phyloP scores from a whole-genome alignment of 2,329 filamentous ascomycete species.

The Colletotrichum tropicale region DNA sequence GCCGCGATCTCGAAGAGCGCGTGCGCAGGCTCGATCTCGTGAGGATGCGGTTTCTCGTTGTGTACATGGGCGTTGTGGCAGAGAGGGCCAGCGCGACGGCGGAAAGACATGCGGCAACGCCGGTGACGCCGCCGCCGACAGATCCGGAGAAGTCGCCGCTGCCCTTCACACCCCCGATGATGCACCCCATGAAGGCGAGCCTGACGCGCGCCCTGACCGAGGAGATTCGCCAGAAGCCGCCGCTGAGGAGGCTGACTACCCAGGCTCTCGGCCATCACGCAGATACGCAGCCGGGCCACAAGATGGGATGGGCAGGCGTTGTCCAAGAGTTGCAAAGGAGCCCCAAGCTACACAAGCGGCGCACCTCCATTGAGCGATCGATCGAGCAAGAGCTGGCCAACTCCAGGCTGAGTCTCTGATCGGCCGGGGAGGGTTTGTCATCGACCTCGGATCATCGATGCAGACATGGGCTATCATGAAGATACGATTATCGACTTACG shows the following conservation, averaged over 20 bases:
- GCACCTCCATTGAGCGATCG: slow-evolving; percentile 65
- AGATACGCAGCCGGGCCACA: slow-evolving; percentile 49
- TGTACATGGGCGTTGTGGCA: slow-evolving; percentile 66
- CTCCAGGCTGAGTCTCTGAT: slow-evolving; percentile 37
- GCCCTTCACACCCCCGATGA: slow-evolving; percentile 31
- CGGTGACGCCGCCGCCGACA: slow-evolving; percentile 22
- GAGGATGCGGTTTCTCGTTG: slow-evolving; percentile 68
- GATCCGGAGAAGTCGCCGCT: slow-evolving; percentile 32
- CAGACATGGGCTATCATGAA: neutral
- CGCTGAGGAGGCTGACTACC: slow-evolving; percentile 57
- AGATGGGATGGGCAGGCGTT: slow-evolving; percentile 66
- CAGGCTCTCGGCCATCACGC: slow-evolving; percentile 59
- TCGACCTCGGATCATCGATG: neutral
- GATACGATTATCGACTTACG: neutral
- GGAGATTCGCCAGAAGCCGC: slow-evolving; percentile 48
- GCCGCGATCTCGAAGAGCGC: slow-evolving; percentile 59
- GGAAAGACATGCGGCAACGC: neutral
- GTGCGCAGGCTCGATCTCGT: slow-evolving; percentile 64
- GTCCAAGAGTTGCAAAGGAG: slow-evolving; percentile 67
- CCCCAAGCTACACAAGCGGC: slow-evolving; percentile 64
- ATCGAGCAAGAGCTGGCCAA: slow-evolving; percentile 39
- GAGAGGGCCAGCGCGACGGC: slow-evolving; percentile 36
- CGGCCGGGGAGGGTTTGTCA: neutral
- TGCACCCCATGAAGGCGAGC: slow-evolving; percentile 24
- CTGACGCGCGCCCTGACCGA: slow-evolving; percentile 49